Base-by-base conservation (phyloP, 495 filamentous ascomycete species). In the Penicillium goetzii region DNA sequence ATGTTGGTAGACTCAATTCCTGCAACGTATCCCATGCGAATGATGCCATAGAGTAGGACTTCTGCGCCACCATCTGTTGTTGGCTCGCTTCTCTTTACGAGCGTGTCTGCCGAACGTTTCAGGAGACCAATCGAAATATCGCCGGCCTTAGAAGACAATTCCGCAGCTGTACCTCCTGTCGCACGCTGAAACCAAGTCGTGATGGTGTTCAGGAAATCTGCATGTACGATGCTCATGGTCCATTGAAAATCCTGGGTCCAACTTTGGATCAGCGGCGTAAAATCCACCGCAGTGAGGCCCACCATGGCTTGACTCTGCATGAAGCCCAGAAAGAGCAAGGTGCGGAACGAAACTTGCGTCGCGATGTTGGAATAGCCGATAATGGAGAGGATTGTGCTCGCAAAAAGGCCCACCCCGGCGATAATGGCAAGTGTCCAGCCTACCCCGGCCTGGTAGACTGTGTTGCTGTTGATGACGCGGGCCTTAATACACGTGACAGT, bases 251-350 rank as follows among this genome's bases (percentile, higher is more conserved):
- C 21, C n/a, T 43, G 41, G 12, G 41, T 19, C 41, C 41, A 43
- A 21, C 21, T 43, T 3, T 43, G 41, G 41, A 43, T 19, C 41
- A 43, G 17, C n/a, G 41, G 41, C 1, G n/a, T 43, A 8, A 43
- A 43, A 1, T 43, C 41, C n/a, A 43, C 41, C 41, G 41, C 41
- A 21, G 41, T 11, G n/a, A 43, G 41, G n/a, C 41, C 41, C 11
- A n/a, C 41, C 17, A 43, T 43, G 41, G 41, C 41, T 43, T 43
- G 41, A 21, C 41, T 43, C 41, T 43, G 41, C 41, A 43, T 43
- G 41, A 43, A 43, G 17, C 41, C 41, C 17, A 43, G 41, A 21
- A 43, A 43, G 0, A 43, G 41, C 3, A 43, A 9, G 2, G 41
- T 21, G n/a, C 41, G 41, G n/a, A 43, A 43, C 7, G 41, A 43